Conservation (phyloP, 352 stramenopile genomes). For the Thalassiosira hispida region DNA sequence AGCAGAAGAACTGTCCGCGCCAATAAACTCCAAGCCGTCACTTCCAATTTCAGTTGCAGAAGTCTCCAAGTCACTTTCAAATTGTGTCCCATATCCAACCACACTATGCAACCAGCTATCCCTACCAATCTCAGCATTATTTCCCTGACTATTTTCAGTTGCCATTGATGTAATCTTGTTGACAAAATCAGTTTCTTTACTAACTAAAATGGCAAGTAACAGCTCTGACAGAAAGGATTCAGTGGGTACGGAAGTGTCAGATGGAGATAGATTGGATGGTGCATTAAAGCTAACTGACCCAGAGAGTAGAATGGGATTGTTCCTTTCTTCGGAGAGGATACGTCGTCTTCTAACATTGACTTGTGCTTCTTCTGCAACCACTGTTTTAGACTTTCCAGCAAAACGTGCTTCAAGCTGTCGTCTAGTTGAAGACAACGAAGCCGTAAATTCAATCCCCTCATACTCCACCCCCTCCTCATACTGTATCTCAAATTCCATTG, state of each 20-base stretch:
- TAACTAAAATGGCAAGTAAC: neutral
- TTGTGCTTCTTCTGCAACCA: neutral
- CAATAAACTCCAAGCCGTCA: too few relatives aligned
- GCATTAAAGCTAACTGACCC: neutral
- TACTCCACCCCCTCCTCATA: constrained; percentile 5
- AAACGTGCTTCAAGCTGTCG: too few relatives aligned
- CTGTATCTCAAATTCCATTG: constrained; percentile 6
- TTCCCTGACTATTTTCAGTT: neutral
- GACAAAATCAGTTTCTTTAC: constrained; percentile 2
- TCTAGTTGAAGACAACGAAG: neutral
- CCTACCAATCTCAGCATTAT: neutral
- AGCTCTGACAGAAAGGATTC: constrained; percentile 9
- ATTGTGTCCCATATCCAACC: neutral
- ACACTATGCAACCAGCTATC: constrained; percentile 4
- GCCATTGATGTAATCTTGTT: neutral
- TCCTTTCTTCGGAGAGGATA: neutral
- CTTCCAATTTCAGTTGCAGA: neutral
- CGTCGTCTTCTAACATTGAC: neutral
- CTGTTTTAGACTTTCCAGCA: too few relatives aligned
- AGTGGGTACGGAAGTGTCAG: neutral
- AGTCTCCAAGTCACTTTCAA: neutral
- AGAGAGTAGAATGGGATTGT: constrained; percentile 14
- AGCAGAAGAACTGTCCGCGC: too few relatives aligned
- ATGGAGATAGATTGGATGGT: neutral
- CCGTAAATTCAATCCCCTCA: constrained; percentile 3